Evolutionary conservation across 768 basidiomycete genomes (phyloP), one percentile per base, ranked within the genome.

Genomic region (Botryobasidium botryosum): DNA sequence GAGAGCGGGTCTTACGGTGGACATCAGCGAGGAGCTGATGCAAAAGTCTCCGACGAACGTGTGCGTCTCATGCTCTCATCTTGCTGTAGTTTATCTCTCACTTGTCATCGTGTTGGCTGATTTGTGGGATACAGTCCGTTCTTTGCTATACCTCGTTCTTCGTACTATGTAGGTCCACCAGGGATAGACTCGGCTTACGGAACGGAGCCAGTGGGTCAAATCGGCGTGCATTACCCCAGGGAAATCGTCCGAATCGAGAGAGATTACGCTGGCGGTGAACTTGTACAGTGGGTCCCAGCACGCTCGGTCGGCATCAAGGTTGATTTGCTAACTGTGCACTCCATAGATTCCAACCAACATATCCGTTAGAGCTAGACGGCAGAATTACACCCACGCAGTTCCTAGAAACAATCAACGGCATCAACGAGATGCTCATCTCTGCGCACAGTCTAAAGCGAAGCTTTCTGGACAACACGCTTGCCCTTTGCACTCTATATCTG

Each of bases 181-280:
- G 68, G 77, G 2, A 58, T 70, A n/a, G 75, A 74, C 51, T 71
- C 82, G 28, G 84, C 83, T 24, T 94, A 74, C 57, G 84, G 85
- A 2, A 84, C 80, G 0, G 62, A 68, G 2, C 86, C 86, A 6
- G 63, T 79, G 5, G 92, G 92, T 1, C 77, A 79, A 42, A 80
- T 97, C 46, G 91, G 90, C 2, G 62, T 79, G 20, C 85, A 94
- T 57, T 77, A 85, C 53, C 91, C 92, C 13, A 75, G 91, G 43
- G 92, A 96, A 64, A 74, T 99, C 47, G 65, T 99, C 42, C 69
- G 92, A 36, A 66, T 99, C 33, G 92, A 97, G 60, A 65, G 94
- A 43, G 94, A 99, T 59, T 99, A 94, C 59, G 73, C 67, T 12
- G 77, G 78, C 1, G 94, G 92, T 2, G 92, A 97, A 57, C 66